phyloP scores from a whole-genome alignment of 345 rosid genomes.

The Salix suchowensis region DNA sequence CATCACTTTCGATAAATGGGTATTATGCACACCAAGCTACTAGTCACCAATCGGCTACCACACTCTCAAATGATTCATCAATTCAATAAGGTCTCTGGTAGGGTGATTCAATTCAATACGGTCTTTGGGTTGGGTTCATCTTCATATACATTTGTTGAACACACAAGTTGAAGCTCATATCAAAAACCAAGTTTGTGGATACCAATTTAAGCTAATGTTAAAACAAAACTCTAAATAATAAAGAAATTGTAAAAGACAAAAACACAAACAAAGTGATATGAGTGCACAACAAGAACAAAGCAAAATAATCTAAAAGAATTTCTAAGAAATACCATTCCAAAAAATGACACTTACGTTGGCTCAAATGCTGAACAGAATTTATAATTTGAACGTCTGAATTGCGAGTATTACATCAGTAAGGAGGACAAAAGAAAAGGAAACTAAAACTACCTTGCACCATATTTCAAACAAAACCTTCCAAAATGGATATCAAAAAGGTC shows the following conservation, averaged over 20 bases:
- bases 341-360: not conserved
- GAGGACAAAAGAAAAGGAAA: not conserved
- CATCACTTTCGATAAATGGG: not conserved
- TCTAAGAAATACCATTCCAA: not conserved
- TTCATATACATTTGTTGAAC: not conserved
- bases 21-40: not conserved
- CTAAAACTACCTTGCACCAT: not conserved
- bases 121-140: not conserved
- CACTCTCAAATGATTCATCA: no score
- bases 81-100: no score
- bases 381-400: not conserved
- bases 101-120: not conserved
- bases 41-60: no score
- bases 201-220: not conserved
- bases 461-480: not conserved
- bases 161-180: not conserved
- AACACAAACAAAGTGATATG: not conserved
- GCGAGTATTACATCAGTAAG: not conserved
- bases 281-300: not conserved
- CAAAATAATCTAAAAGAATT: not conserved
- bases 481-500: not conserved
- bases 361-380: not conserved
- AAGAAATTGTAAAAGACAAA: not conserved
- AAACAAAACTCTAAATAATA: not conserved
- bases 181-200: not conserved